A percentile compares a stretch with the other conserved stretches of the same genome.
phyloP scores from a whole-genome alignment of 345 rosid genomes.

The Syzygium grande region DNA sequence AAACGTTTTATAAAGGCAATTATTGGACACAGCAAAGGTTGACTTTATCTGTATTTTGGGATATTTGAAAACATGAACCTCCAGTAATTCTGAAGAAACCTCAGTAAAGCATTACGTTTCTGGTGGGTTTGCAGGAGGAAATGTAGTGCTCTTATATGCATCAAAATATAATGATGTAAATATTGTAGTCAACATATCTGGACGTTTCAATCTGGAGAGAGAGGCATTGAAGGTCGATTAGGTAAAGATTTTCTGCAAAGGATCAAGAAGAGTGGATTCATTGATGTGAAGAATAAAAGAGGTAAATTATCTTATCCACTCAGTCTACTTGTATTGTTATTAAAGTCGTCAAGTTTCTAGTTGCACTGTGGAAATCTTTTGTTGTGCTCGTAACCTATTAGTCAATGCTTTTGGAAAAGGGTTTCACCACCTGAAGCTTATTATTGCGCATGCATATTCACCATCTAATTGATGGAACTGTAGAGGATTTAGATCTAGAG shows the following conservation, averaged over 20 bases:
- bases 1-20: constrained; percentile 38
- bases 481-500: background rate
- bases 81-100: background rate
- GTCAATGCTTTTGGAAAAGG: background rate
- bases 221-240: constrained; percentile 65
- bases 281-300: constrained; percentile 58
- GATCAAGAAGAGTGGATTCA: constrained; percentile 55
- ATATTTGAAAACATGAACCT: background rate
- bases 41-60: background rate
- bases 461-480: background rate
- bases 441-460: background rate
- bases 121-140: constrained; percentile 48
- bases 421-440: background rate
- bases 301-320: constrained; percentile 21
- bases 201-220: constrained; percentile 61
- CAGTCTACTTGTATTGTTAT: background rate
- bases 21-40: constrained; percentile 93
- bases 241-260: constrained; percentile 54
- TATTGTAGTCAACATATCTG: constrained; percentile 60
- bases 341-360: background rate
- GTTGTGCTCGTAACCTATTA: background rate
- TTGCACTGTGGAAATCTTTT: background rate
- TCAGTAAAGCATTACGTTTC: background rate
- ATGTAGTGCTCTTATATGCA: constrained; percentile 77
- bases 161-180: constrained; percentile 58